phyloP scores from a whole-genome alignment of 306 rosid species.

The Ormosia emarginata region DNA sequence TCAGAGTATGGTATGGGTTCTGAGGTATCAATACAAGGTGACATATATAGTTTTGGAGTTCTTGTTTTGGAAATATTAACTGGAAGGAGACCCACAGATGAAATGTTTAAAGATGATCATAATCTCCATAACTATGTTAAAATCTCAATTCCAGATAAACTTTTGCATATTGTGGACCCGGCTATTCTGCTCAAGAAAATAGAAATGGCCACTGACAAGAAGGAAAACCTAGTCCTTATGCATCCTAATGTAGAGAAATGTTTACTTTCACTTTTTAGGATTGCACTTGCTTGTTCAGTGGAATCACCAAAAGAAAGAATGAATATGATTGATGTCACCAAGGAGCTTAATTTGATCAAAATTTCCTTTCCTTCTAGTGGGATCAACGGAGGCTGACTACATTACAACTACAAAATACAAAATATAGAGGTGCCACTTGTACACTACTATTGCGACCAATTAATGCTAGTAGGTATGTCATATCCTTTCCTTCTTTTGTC shows the following conservation, averaged over 20 bases:
- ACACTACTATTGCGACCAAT: too few relatives aligned
- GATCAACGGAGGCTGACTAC: too few relatives aligned
- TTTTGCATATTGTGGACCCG: neutral
- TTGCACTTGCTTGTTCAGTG: slow-evolving; percentile 15
- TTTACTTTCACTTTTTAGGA: neutral
- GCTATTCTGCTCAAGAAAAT: neutral
- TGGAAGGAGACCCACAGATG: neutral
- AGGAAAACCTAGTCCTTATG: neutral
- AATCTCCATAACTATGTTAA: slow-evolving; percentile 4
- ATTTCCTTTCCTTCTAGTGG: neutral
- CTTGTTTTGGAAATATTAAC: slow-evolving; percentile 15
- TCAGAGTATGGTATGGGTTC: slow-evolving; percentile 15
- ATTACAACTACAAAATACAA: too few relatives aligned
- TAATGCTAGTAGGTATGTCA: too few relatives aligned
- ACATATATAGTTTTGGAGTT: slow-evolving; percentile 25
- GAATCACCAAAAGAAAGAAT: slow-evolving; percentile 14
- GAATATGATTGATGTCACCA: neutral
- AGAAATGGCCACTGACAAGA: neutral
- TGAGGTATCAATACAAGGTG: neutral
- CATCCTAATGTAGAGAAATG: neutral
- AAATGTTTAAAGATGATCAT: neutral
- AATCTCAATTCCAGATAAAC: neutral
- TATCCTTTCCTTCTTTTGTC: too few relatives aligned
- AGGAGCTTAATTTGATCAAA: neutral
- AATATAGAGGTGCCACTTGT: too few relatives aligned